Conservation (phyloP, 768 basidiomycete species). For the Lactarius deliciosus region DNA sequence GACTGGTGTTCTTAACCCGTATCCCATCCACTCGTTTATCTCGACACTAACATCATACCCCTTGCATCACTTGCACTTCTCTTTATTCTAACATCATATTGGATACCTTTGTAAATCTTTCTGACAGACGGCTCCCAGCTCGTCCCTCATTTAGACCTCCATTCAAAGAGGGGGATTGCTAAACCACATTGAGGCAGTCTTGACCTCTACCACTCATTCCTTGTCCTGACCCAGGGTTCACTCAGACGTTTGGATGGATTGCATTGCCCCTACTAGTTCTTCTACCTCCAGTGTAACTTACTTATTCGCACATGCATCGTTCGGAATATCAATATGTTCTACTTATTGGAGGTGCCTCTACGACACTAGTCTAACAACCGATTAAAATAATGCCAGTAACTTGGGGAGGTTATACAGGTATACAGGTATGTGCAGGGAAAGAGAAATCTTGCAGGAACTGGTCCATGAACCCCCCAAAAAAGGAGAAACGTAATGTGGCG, state of each 20-base stretch:
- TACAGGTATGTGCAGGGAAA: constrained; percentile 23
- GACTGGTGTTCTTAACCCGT: constrained; percentile 30
- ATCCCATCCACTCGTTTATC: constrained; percentile 38
- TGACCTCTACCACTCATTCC: neutral
- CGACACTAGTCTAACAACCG: constrained; percentile 17
- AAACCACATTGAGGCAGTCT: constrained; percentile 13
- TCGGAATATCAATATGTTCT: constrained; percentile 9
- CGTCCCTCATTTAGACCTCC: neutral
- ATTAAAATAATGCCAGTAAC: constrained; percentile 22
- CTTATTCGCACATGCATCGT: constrained; percentile 9
- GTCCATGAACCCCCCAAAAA: neutral
- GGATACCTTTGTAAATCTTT: constrained; percentile 19
- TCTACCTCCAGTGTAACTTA: constrained; percentile 10
- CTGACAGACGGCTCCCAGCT: neutral
- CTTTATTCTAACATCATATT: neutral
- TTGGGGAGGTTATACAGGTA: constrained; percentile 24
- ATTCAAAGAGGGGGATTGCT: neutral
- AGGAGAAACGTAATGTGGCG: neutral
- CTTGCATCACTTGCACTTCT: constrained; percentile 2
- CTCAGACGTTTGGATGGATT: neutral
- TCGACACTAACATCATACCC: constrained; percentile 16
- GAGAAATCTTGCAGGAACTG: neutral
- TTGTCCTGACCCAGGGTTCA: neutral
- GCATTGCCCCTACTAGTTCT: constrained; percentile 7
- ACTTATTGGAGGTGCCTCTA: constrained; percentile 4